Base-by-base conservation (phyloP, 2,329 filamentous ascomycete genomes). In the Pseudopyricularia cyperi region DNA sequence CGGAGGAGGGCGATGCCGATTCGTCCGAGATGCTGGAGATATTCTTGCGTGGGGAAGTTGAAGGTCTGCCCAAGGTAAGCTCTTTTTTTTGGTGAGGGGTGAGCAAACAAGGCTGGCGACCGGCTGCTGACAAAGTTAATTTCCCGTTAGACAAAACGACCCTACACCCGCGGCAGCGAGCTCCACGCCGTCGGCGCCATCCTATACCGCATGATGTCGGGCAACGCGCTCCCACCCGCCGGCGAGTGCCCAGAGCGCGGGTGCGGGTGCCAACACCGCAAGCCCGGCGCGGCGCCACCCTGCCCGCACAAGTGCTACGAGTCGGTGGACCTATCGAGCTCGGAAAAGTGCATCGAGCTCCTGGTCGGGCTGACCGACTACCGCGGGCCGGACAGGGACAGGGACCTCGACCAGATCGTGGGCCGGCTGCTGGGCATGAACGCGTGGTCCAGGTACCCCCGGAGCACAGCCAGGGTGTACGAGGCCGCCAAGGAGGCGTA, bases 141-240 rank as follows among this genome's bases (percentile, higher is more conserved):
- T 46, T 12, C 46, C 46, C 8, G 48, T 26, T 22, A 68, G 66
- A 49, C 35, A 19, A 52, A 60, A 12, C 62, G 63, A 2, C 58
- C 62, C 0, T 71, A 71, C 54, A 67, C 66, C 1, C 56, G 63
- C 24, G 62, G 61, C 22, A 62, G 63, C 35, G 71, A 73, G 51
- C 57, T 71, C 33, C 66, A 59, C 57, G 61, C 63, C 26, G 61
- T 73, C 30, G 70, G 68, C 33, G 58, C 54, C 15, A 56, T 69
- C 28, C 54, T 73, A 46, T 68, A 67, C 55, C 62, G 59, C 49
- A 72, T 73, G 70, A 73, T 73, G 70, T 61, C 58, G 8, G 63
- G 64, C 7, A 35, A 47, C 4, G 15, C 46, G 22, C 55, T 66
- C 52, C 55, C 65, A 54, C 54, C 56, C 42, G 56, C 63, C 3